Conservation (phyloP, 495 filamentous ascomycete species). For the Penicillium subrubescens region DNA sequence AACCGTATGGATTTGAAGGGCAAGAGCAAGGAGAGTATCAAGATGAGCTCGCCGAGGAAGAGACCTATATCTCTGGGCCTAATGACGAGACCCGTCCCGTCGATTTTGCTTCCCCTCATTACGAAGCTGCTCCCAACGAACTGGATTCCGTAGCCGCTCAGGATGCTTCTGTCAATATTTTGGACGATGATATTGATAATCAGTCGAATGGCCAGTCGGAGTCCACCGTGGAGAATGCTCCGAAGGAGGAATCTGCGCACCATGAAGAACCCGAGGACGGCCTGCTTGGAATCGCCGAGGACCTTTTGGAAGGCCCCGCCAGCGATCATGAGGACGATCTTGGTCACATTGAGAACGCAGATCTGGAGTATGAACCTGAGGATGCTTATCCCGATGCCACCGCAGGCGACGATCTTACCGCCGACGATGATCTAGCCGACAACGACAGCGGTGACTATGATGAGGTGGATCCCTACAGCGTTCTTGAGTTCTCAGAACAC, state of each 20-base stretch:
- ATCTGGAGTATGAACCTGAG: slow-evolving; percentile 18
- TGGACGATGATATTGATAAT: slow-evolving; percentile 24
- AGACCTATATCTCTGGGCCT: background rate
- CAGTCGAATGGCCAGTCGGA: slow-evolving; percentile 17
- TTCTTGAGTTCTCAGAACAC: slow-evolving; percentile 21
- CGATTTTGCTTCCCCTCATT: background rate
- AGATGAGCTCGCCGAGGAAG: slow-evolving; percentile 1
- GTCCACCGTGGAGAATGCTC: slow-evolving; percentile 15
- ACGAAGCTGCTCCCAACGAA: slow-evolving; percentile 11
- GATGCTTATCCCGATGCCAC: slow-evolving; percentile 8
- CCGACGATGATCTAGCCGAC: slow-evolving; percentile 23
- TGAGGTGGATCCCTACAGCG: slow-evolving; percentile 9
- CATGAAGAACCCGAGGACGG: slow-evolving; percentile 32
- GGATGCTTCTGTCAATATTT: slow-evolving; percentile 18
- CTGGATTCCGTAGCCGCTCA: slow-evolving; percentile 25
- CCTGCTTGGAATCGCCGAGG: slow-evolving; percentile 35
- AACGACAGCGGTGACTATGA: slow-evolving; percentile 27
- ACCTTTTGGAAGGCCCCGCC: slow-evolving; percentile 32
- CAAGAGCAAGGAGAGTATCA: slow-evolving; percentile 9
- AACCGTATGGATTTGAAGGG: slow-evolving; percentile 15
- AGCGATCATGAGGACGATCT: slow-evolving; percentile 21
- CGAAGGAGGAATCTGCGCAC: slow-evolving; percentile 11
- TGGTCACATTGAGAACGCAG: slow-evolving; percentile 25
- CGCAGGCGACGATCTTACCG: slow-evolving; percentile 14
- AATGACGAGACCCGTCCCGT: background rate